Evolutionary conservation across 179 eudicot genomes (phyloP).

Genomic region (Drosera spatulata): DNA sequence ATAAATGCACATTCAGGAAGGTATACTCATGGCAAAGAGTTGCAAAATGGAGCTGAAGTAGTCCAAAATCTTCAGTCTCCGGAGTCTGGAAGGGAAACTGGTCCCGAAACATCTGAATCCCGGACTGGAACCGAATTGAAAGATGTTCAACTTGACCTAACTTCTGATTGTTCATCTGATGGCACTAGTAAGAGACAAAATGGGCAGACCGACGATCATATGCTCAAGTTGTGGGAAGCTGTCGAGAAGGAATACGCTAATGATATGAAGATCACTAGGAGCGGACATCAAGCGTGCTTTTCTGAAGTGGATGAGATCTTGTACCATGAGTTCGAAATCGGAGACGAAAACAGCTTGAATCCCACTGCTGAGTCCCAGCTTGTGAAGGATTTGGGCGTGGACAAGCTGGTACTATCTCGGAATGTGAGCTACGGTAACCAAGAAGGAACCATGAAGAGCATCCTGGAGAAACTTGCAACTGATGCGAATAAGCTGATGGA

Average conservation of each 20-base stretch:
- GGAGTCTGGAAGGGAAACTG: slow-evolving; percentile 9
- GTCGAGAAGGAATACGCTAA: slow-evolving; percentile 26
- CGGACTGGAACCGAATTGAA: slow-evolving; percentile 46
- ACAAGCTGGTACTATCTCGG: slow-evolving; percentile 33
- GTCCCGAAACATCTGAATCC: slow-evolving; percentile 29
- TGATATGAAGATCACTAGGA: slow-evolving; percentile 20
- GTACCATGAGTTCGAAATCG: slow-evolving; percentile 11
- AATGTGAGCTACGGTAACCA: slow-evolving; percentile 14
- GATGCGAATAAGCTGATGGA: slow-evolving; percentile 47
- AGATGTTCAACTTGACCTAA: slow-evolving; percentile 84
- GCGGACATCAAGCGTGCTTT: slow-evolving; percentile 22
- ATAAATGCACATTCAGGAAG: slow-evolving; percentile 16
- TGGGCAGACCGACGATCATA: slow-evolving; percentile 44
- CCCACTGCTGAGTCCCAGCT: slow-evolving; percentile 38
- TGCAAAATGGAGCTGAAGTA: slow-evolving; percentile 7
- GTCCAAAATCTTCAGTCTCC: slow-evolving; percentile 15
- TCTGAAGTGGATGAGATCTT: slow-evolving; percentile 17
- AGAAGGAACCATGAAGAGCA: slow-evolving; percentile 28
- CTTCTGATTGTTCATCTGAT: slow-evolving; percentile 30
- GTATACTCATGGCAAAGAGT: slow-evolving; percentile 11
- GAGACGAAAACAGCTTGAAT: slow-evolving; percentile 11
- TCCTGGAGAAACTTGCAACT: slow-evolving; percentile 39
- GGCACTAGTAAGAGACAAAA: slow-evolving; percentile 27
- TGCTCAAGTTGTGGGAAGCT: slow-evolving; percentile 76
- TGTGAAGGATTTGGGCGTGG: slow-evolving; percentile 61